phyloP scores from a whole-genome alignment of 371 early-diverging fungal genomes.

The Nematocida minor region DNA sequence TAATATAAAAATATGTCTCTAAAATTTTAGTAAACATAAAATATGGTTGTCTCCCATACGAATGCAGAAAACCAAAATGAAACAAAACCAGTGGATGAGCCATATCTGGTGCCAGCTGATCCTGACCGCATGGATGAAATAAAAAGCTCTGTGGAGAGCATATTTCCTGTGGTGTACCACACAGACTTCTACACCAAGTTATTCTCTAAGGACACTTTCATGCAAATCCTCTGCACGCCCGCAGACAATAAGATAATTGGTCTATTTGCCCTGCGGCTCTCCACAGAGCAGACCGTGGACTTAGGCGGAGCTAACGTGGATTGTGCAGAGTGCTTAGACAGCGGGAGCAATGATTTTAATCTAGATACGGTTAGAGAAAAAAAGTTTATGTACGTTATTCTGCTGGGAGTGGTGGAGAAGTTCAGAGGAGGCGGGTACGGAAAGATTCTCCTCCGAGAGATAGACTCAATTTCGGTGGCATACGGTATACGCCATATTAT shows the following conservation, averaged over 20 bases:
- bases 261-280: background rate
- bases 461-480: conserved; percentile 11
- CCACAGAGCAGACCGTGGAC: background rate
- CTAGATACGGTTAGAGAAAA: background rate
- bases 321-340: background rate
- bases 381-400: conserved; percentile 13
- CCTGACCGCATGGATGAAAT: conserved; percentile 3
- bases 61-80: background rate
- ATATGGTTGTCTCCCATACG: background rate
- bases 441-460: background rate
- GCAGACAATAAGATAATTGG: background rate
- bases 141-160: background rate
- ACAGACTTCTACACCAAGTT: conserved; percentile 29
- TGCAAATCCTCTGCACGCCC: background rate
- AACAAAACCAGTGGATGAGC: background rate
- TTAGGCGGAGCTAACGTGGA: background rate
- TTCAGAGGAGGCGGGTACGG: conserved; percentile 10
- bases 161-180: conserved; percentile 32
- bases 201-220: background rate
- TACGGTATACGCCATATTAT: conserved; percentile 65
- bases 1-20: background rate
- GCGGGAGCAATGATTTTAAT: background rate
- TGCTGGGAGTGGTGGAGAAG: conserved; percentile 6
- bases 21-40: conserved; percentile 11
- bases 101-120: background rate